A percentile compares a stretch with the other conserved stretches of the same genome.
Evolutionary conservation across 1,284 basidiomycete genomes (phyloP).

Genomic region (Lignosus rhinocerotis): DNA sequence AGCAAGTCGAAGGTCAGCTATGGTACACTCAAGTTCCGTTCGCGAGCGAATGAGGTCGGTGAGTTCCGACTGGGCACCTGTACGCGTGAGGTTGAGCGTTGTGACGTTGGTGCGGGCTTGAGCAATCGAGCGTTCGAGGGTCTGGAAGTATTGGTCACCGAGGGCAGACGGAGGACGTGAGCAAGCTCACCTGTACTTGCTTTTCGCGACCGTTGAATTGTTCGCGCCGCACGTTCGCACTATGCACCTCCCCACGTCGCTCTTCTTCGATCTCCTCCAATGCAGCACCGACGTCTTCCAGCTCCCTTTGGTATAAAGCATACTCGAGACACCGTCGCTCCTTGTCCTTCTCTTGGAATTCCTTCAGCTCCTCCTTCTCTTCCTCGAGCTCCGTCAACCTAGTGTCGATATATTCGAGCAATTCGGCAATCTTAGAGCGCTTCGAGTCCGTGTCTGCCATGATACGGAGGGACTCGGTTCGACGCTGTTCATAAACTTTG

Average conservation of each 20-base stretch:
- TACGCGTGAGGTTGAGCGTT: constrained; percentile 66
- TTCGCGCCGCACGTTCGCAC: constrained; percentile 77
- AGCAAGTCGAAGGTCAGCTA: constrained; percentile 77
- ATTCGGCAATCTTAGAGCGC: constrained; percentile 87
- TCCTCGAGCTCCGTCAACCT: constrained; percentile 91
- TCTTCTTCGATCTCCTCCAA: constrained; percentile 87
- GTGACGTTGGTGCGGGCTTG: constrained; percentile 72
- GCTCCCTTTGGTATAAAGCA: constrained; percentile 87
- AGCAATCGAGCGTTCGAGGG: constrained; percentile 74
- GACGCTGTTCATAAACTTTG: constrained; percentile 95
- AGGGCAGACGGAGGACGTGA: not conserved
- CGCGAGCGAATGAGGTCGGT: constrained; percentile 77
- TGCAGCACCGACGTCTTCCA: constrained; percentile 85
- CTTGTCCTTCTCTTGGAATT: constrained; percentile 95
- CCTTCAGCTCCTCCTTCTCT: constrained; percentile 96
- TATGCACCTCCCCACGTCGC: constrained; percentile 79
- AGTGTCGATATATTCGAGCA: constrained; percentile 90
- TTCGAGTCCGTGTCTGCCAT: constrained; percentile 97
- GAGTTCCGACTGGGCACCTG: constrained; percentile 75
- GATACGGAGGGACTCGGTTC: constrained; percentile 90
- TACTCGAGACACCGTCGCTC: constrained; percentile 96
- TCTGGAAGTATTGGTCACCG: constrained; percentile 40
- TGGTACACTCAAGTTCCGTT: constrained; percentile 82
- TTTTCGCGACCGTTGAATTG: constrained; percentile 85
- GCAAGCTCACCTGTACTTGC: constrained; percentile 70